phyloP scores from a whole-genome alignment of 768 basidiomycete genomes.

The Multifurca ochricompacta region DNA sequence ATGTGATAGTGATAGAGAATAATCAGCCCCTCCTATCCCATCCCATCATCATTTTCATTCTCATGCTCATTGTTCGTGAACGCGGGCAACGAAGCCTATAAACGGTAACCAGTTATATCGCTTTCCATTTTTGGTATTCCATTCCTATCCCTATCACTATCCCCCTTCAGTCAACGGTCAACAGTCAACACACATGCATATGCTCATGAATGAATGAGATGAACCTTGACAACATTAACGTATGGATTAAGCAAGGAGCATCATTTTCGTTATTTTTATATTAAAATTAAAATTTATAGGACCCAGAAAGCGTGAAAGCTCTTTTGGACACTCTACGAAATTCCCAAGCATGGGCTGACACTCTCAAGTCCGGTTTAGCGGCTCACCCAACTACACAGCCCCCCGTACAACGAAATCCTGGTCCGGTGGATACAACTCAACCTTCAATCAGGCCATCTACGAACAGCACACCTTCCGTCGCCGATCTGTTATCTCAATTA shows the following conservation, averaged over 20 bases:
- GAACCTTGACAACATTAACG: constrained; percentile 12
- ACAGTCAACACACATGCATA: too few species aligned
- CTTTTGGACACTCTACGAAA: constrained; percentile 61
- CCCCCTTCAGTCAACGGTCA: too few species aligned
- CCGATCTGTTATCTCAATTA: constrained; percentile 19
- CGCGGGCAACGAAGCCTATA: too few species aligned
- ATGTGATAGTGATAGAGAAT: too few species aligned
- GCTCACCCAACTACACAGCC: constrained; percentile 5
- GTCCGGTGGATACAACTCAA: neutral
- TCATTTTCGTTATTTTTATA: neutral
- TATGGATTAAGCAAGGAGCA: neutral
- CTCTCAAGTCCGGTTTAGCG: constrained; percentile 23
- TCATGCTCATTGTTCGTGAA: too few species aligned
- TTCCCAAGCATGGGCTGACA: constrained; percentile 64
- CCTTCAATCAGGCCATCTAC: constrained; percentile 3
- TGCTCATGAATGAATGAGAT: neutral
- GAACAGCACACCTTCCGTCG: constrained; percentile 18
- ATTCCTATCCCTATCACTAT: too few species aligned
- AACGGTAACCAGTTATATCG: too few species aligned
- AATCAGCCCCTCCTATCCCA: too few species aligned
- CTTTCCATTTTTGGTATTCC: too few species aligned
- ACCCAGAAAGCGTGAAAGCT: constrained; percentile 40
- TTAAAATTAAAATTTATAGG: constrained; percentile 5
- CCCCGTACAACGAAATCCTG: neutral
- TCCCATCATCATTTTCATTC: too few species aligned